Evolutionary conservation across 768 basidiomycete genomes (phyloP), one percentile per base, ranked within the genome.

Genomic region (Hypsizygus marmoreus): DNA sequence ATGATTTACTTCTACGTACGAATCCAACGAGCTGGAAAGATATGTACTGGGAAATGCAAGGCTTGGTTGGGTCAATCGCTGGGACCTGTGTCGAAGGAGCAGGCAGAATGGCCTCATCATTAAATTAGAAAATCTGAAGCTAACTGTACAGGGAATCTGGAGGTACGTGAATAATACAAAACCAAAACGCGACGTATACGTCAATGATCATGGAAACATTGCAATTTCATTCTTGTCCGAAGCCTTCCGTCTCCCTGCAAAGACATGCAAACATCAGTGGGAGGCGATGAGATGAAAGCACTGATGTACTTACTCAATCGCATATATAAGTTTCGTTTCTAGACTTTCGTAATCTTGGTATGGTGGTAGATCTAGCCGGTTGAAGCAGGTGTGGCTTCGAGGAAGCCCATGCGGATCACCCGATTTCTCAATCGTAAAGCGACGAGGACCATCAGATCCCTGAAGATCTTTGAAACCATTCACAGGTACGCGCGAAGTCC

Each of bases 381-480:
- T 95, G 77, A 97, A 95, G 68, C 94, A 97, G 2, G 93, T 97
- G 64, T 95, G 94, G 55, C 86, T 88, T 61, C 94, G 81, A 2
- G 94, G 94, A 38, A 97, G 64, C 35, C 91, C 90, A 11, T 79
- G 81, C 9, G 91, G 86, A 62, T 95, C 93, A 4, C 94, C 94
- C 16, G 86, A 87, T 68, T 95, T 95, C 69, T 97, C 93, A 49
- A 97, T 94, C 9, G 94, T 97, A 64, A 97, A 97, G 49, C 93
- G 72, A 45, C 93, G 73, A 2, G 94, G 93, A 0, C 93, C 93
- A 65, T 97, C 93, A 0, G 88, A 90, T 7, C 93, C 93, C 68
- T 95, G 93, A 6, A 95, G 73, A 60, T 95, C 93, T 61, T 94
- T 94, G 76, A 95, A 95, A 1, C 93, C 94, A 60, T 93, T 93